A percentile compares a stretch with the other conserved stretches of the same genome.
Evolutionary conservation across 176 grass and related monocot genomes (phyloP).

Genomic region (Triticum timopheevii): DNA sequence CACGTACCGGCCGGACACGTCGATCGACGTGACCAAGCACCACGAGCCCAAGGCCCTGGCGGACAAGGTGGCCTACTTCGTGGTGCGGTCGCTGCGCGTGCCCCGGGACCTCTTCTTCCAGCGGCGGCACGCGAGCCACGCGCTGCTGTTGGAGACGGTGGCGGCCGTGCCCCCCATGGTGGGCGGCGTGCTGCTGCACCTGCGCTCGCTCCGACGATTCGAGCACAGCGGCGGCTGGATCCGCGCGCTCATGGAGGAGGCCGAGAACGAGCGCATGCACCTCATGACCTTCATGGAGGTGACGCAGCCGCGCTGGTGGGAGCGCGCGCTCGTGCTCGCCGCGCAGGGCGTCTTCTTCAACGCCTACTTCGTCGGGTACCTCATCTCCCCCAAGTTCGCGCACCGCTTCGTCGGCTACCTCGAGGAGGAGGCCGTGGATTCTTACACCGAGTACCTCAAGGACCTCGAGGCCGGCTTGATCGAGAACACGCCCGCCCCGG

Average conservation of each 20-base stretch:
- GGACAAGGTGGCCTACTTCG: no score
- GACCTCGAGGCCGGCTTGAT: conserved; percentile 63
- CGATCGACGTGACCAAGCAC: no score
- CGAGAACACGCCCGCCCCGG: not conserved
- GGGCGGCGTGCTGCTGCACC: conserved; percentile 36
- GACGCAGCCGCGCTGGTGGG: conserved; percentile 60
- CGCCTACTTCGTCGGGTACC: not conserved
- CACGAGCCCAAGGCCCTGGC: no score
- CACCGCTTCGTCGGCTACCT: conserved; percentile 73
- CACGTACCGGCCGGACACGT: no score
- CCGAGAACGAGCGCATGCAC: not conserved
- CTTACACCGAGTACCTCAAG: conserved; percentile 66
- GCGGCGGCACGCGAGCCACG: no score
- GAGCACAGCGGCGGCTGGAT: conserved; percentile 78
- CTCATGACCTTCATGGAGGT: not conserved
- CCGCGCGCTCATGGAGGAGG: conserved; percentile 57
- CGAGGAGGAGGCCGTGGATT: conserved; percentile 67
- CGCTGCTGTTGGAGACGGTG: no score
- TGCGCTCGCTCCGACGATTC: not conserved
- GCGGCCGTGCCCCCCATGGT: conserved; percentile 36
- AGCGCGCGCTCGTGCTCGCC: conserved; percentile 74
- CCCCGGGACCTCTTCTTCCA: no score
- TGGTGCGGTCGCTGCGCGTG: no score
- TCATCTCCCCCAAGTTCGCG: not conserved
- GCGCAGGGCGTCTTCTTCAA: conserved; percentile 48